A percentile compares a stretch with the other conserved stretches of the same genome.
phyloP scores from a whole-genome alignment of 2,329 filamentous ascomycete genomes.

The Neopestalotiopsis rosae region DNA sequence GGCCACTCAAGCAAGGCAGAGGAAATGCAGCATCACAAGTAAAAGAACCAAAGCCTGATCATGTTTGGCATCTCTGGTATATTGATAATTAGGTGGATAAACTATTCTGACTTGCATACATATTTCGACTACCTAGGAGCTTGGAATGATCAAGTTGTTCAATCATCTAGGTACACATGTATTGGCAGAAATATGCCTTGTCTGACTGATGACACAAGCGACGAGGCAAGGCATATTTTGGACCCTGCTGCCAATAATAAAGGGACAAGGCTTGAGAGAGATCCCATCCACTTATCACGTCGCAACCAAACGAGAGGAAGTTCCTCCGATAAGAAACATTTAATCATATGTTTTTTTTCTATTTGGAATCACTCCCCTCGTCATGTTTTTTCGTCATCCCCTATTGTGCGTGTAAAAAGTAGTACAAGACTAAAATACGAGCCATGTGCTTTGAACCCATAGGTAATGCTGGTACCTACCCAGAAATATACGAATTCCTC shows the following conservation, averaged over 20 bases:
- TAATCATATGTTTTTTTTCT: neutral
- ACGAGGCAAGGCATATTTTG: neutral
- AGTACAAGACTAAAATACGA: neutral
- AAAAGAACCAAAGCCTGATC: too few relatives aligned
- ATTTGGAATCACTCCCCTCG: neutral
- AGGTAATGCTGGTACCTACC: neutral
- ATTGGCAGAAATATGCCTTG: neutral
- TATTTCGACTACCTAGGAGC: too few relatives aligned
- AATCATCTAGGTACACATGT: neutral
- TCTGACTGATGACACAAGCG: constrained; percentile 1
- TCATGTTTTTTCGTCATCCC: neutral
- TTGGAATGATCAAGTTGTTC: too few relatives aligned
- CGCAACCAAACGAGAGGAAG: neutral
- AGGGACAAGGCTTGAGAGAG: neutral
- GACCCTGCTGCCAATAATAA: neutral
- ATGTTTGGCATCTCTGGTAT: too few relatives aligned
- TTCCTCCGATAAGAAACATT: neutral
- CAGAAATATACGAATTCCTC: neutral
- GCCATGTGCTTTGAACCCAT: neutral
- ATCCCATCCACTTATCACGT: neutral
- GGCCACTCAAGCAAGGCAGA: too few relatives aligned
- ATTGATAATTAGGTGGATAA: too few relatives aligned
- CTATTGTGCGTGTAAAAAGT: neutral
- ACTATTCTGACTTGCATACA: too few relatives aligned
- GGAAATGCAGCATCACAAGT: too few relatives aligned